Evolutionary conservation across 2,329 filamentous ascomycete genomes (phyloP).

Genomic region (Aspergillus nomiae): DNA sequence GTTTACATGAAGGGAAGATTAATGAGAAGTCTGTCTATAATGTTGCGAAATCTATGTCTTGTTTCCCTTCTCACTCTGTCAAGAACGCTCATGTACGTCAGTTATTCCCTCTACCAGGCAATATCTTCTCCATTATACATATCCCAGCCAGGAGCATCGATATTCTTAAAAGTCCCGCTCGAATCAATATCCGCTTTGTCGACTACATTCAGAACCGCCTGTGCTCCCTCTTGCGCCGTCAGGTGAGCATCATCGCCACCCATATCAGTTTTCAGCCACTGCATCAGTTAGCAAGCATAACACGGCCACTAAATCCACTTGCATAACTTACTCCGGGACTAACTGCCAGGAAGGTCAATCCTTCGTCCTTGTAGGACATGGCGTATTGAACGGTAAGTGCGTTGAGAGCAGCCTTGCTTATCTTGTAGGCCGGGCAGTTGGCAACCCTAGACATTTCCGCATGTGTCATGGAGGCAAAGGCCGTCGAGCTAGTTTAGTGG

Average conservation of each 20-base stretch:
- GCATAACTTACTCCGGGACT: slow-evolving; percentile 48
- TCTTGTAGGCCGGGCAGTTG: slow-evolving; percentile 44
- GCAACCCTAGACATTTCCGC: slow-evolving; percentile 8
- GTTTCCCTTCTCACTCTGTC: background rate
- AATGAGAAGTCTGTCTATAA: too few relatives aligned
- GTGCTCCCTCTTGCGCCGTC: slow-evolving; percentile 6
- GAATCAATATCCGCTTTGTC: background rate
- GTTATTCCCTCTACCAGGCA: background rate
- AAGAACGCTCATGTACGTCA: background rate
- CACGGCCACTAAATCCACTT: background rate
- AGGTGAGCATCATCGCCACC: slow-evolving; percentile 12
- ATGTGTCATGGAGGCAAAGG: slow-evolving; percentile 3
- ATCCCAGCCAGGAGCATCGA: slow-evolving; percentile 7
- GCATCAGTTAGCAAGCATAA: background rate
- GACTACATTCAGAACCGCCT: background rate
- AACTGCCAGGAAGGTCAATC: slow-evolving; percentile 47
- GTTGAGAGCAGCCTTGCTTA: slow-evolving; percentile 54
- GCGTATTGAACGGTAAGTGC: slow-evolving; percentile 47
- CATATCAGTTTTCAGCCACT: slow-evolving; percentile 16
- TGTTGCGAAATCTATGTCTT: background rate
- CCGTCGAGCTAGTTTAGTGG: slow-evolving; percentile 4
- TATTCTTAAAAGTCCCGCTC: slow-evolving; percentile 12
- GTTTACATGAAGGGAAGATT: too few relatives aligned
- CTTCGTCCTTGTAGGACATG: slow-evolving; percentile 35
- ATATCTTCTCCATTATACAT: slow-evolving; percentile 8